Base-by-base conservation (phyloP, 768 basidiomycete species). In the Suillus subluteus region DNA sequence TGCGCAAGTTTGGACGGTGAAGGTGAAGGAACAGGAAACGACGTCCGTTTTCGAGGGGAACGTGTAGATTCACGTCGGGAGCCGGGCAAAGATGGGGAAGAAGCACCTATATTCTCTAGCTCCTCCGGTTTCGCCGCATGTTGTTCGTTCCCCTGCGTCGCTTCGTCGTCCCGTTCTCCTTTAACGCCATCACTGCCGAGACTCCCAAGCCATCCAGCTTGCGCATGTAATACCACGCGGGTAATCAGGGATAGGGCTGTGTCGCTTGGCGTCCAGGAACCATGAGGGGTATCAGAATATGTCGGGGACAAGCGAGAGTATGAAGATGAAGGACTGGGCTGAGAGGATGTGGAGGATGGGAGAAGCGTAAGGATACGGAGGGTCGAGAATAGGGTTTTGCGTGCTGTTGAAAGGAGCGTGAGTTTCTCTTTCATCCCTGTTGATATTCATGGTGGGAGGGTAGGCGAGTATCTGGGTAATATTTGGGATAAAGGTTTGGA, bases 361-460 rank as follows among this genome's bases (percentile, higher is more conserved):
- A 61, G 58, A 21, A 61, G 40, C 11, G 58, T 61, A 61, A 61
- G 58, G 40, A 61, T 41, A 41, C 58, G 58, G 11, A 61, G 40
- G 18, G 58, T 61, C 18, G 58, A 61, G 26, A 61, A 61, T 41
- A 61, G 26, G 1, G 40, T 61, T 30, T 41, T 61, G 26, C 40
- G 58, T 30, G 58, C 58, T 61, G 58, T 26, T 30, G 18, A 40
- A 61, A 30, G 15, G 18, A 21, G 26, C 38, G 8, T 61, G 6
- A 61, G 58, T 41, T 30, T 30, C n/a, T n/a, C 6, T 18, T 30
- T 55, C 40, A 26, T 59, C 26, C 8, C 23, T 23, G 9, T 40
- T 58, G 15, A 40, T 4, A 38, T 41, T 26, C 23, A 30, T 41
- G 23, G 16, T 5, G 13, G 21, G 4, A 59, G 15, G 16, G 9